Conservation (phyloP, 306 rosid species). For the Trifolium subterraneum region DNA sequence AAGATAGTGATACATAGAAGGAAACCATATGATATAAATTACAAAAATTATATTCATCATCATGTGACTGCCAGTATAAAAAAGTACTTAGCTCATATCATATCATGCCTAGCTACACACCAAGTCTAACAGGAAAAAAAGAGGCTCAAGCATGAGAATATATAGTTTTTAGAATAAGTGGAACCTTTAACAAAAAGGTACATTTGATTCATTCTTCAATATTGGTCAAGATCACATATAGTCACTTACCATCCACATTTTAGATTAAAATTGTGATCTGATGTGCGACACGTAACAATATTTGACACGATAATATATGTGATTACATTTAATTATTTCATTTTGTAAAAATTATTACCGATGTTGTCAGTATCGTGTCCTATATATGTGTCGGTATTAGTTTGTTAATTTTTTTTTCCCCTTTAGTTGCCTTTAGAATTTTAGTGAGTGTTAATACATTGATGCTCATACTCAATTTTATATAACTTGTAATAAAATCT, state of each 20-base stretch:
- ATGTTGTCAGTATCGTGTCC: neutral
- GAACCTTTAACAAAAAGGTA: constrained; percentile 50
- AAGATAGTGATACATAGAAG: constrained; percentile 24
- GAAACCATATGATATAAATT: constrained; percentile 41
- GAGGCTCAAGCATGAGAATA: constrained; percentile 32
- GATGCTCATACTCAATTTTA: constrained; percentile 25
- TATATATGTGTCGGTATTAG: neutral
- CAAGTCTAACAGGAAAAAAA: constrained; percentile 32
- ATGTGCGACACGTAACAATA: too few relatives aligned
- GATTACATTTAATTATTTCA: neutral
- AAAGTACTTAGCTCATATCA: constrained; percentile 40
- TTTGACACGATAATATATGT: neutral
- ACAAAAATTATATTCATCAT: constrained; percentile 50
- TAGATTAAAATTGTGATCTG: neutral
- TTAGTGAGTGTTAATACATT: constrained; percentile 34
- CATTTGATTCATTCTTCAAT: constrained; percentile 14
- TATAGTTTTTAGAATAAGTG: constrained; percentile 43
- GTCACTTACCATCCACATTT: neutral
- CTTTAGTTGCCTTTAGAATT: constrained; percentile 6
- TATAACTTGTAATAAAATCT: constrained; percentile 41
- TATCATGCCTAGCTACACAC: constrained; percentile 47
- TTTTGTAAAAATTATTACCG: neutral
- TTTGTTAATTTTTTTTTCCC: neutral
- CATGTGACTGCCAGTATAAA: constrained; percentile 46
- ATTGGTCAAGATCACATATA: neutral